Evolutionary conservation across 257 asterid genomes (phyloP).

Genomic region (Misopates orontium): DNA sequence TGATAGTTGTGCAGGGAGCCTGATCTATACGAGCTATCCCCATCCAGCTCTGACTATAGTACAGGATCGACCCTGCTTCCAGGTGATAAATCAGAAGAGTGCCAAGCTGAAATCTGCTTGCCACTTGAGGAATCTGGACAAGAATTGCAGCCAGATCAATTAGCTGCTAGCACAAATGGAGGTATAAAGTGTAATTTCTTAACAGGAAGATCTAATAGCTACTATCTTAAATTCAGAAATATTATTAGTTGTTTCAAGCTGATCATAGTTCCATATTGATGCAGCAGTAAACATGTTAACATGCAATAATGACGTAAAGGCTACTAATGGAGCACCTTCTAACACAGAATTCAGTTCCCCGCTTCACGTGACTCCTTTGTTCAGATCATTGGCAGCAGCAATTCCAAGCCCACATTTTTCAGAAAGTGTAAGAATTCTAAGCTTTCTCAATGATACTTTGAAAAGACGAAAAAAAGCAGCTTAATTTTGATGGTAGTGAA

Average conservation of each 20-base stretch:
- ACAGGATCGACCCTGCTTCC: constrained; percentile 69
- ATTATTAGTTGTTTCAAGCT: constrained; percentile 27
- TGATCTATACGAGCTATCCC: constrained; percentile 58
- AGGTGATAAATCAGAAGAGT: constrained; percentile 49
- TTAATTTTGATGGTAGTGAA: constrained; percentile 7
- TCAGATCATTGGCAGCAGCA: constrained; percentile 89
- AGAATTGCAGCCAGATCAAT: constrained; percentile 44
- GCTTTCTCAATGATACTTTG: constrained; percentile 14
- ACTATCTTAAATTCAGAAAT: too few relatives aligned
- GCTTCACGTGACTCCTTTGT: constrained; percentile 79
- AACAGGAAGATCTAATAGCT: not conserved
- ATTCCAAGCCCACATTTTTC: constrained; percentile 96
- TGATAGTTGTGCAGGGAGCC: constrained; percentile 55
- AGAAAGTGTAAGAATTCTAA: constrained; percentile 79
- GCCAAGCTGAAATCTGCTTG: constrained; percentile 45
- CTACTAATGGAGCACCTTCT: constrained; percentile 39
- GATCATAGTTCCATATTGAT: constrained; percentile 16
- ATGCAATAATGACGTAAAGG: constrained; percentile 36
- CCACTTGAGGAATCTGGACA: constrained; percentile 42
- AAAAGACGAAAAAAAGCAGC: too few relatives aligned
- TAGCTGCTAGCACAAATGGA: constrained; percentile 38
- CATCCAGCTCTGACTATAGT: constrained; percentile 84
- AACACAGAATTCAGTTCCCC: constrained; percentile 72
- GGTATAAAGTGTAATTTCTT: constrained; percentile 37
- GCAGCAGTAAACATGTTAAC: constrained; percentile 43